Evolutionary conservation across 225 moss, liverwort and hornwort species (phyloP).

Genomic region (Physcomitrellopsis africana): DNA sequence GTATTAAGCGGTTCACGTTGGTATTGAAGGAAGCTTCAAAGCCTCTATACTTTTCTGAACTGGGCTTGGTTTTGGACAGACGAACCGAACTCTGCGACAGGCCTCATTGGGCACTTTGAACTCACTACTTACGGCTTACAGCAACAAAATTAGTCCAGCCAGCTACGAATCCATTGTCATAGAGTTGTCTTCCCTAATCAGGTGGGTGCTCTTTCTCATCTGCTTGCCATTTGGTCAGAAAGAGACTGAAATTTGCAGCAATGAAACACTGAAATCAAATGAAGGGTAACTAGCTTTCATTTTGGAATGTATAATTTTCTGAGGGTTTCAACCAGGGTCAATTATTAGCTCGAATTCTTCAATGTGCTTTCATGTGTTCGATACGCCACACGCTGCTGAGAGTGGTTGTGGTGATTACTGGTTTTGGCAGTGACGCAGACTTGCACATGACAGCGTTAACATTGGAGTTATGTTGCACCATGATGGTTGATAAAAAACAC

Average conservation of each 20-base stretch:
- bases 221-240: constrained; percentile 13
- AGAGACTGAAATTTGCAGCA: constrained; percentile 18
- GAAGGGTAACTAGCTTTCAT: neutral
- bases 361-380: constrained; percentile 11
- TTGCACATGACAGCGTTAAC: constrained; percentile 99
- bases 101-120: constrained; percentile 96
- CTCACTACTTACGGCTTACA: constrained; percentile 86
- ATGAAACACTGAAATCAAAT: neutral
- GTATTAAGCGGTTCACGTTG: neutral
- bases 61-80: constrained; percentile 48
- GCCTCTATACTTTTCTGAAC: constrained; percentile 15
- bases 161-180: constrained; percentile 97
- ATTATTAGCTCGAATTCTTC: constrained; percentile 11
- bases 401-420: constrained; percentile 27
- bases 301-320: constrained; percentile 1
- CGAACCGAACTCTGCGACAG: constrained; percentile 92
- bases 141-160: constrained; percentile 85
- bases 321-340: neutral
- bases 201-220: constrained; percentile 46
- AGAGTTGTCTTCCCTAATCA: constrained; percentile 93
- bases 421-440: constrained; percentile 86
- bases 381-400: constrained; percentile 9
- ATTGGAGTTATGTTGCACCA: constrained; percentile 98
- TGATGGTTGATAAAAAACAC: constrained; percentile 98
- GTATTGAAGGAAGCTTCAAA: constrained; percentile 16